Percentiles rank a stretch among this genome's conserved stretches.
phyloP scores from a whole-genome alignment of 139 green algal genomes.

The Tetraselmis chui region DNA sequence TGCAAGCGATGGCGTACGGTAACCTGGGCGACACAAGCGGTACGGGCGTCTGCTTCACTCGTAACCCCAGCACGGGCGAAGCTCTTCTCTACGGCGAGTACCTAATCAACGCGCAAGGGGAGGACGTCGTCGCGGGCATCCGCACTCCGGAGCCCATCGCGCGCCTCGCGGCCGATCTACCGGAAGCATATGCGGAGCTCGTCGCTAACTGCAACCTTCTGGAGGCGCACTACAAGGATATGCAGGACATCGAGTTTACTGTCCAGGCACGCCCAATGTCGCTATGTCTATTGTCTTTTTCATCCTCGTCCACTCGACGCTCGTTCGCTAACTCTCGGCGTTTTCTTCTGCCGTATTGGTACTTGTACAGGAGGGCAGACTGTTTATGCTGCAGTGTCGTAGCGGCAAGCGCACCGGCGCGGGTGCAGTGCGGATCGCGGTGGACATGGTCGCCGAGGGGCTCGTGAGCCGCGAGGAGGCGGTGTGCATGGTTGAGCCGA shows the following conservation, averaged over 20 bases:
- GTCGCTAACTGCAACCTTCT: constrained; percentile 26
- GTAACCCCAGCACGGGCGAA: constrained; percentile 28
- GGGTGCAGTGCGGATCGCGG: constrained; percentile 32
- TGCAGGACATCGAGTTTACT: constrained; percentile 45
- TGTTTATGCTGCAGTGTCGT: constrained; percentile 43
- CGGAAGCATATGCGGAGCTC: constrained; percentile 32
- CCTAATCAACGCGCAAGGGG: constrained; percentile 44
- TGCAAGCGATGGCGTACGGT: constrained; percentile 38
- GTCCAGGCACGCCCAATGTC: too few relatives aligned
- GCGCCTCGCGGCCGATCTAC: constrained; percentile 42
- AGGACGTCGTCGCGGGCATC: constrained; percentile 51
- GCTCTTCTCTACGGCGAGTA: constrained; percentile 42
- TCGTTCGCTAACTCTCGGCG: too few relatives aligned
- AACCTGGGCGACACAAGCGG: constrained; percentile 40
- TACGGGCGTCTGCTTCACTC: constrained; percentile 43
- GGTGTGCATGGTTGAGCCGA: constrained; percentile 26
- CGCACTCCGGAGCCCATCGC: constrained; percentile 32
- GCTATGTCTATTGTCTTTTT: too few relatives aligned
- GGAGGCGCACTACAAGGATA: constrained; percentile 27
- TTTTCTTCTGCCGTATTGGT: too few relatives aligned
- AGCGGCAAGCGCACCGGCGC: constrained; percentile 36
- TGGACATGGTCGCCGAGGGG: constrained; percentile 35
- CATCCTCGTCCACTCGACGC: too few relatives aligned
- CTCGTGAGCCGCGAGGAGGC: constrained; percentile 20
- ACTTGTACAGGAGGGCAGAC: constrained; percentile 32